phyloP scores from a whole-genome alignment of 768 basidiomycete species.

The Kwoniella bestiolae region DNA sequence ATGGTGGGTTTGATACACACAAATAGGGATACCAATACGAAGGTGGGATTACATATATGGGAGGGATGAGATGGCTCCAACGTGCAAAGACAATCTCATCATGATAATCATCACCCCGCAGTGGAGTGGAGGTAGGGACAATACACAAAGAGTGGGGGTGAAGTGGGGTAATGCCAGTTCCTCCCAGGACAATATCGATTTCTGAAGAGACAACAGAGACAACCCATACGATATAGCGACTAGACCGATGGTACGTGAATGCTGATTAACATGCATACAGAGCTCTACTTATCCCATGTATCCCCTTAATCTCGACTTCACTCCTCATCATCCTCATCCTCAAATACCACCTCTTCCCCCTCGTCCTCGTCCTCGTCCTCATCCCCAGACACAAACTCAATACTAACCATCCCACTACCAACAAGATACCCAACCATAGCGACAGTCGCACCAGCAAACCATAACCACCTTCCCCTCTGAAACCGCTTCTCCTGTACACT shows the following conservation, averaged over 20 bases:
- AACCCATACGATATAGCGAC: too few relatives aligned
- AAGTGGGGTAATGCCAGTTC: background rate
- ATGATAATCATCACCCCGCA: too few relatives aligned
- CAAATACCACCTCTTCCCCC: constrained; percentile 2
- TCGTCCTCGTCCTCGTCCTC: constrained; percentile 18
- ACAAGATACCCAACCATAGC: constrained; percentile 50
- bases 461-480: constrained; percentile 44
- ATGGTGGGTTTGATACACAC: too few relatives aligned
- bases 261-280: too few relatives aligned
- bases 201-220: too few relatives aligned
- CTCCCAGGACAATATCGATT: background rate
- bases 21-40: too few relatives aligned
- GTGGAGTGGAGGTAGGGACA: background rate
- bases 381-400: constrained; percentile 32
- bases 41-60: too few relatives aligned
- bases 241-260: too few relatives aligned
- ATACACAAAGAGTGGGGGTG: background rate
- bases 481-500: constrained; percentile 38
- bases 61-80: background rate
- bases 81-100: too few relatives aligned
- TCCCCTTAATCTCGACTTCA: too few relatives aligned
- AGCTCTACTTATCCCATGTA: too few relatives aligned
- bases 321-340: constrained; percentile 4
- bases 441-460: constrained; percentile 43
- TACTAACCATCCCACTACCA: constrained; percentile 39